Evolutionary conservation across 225 moss, liverwort and hornwort genomes (phyloP).

Genomic region (Polytrichum formosum): DNA sequence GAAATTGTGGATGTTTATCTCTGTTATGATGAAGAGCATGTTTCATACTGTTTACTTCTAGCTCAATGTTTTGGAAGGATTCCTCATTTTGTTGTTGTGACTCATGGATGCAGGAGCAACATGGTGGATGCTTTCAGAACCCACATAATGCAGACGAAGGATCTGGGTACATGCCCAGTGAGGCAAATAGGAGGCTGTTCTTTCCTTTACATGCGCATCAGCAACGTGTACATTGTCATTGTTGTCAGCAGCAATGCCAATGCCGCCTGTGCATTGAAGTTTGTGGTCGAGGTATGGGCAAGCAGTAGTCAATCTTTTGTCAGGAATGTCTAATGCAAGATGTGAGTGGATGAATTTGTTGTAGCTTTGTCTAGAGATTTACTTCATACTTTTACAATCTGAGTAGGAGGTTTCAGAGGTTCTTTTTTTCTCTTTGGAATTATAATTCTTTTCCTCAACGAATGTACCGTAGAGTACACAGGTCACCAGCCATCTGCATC

Average conservation of each 20-base stretch:
- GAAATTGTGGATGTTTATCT: too few species aligned
- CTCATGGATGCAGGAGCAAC: conserved; percentile 15
- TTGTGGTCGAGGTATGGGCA: conserved; percentile 17
- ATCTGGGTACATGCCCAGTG: conserved; percentile 24
- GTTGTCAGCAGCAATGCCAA: conserved; percentile 26
- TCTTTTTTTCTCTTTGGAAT: too few species aligned
- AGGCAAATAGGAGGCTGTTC: conserved; percentile 25
- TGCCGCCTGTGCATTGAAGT: conserved; percentile 24
- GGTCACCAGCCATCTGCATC: background rate
- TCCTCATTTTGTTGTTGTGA: conserved; percentile 2
- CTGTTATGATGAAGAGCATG: too few species aligned
- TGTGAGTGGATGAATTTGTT: background rate
- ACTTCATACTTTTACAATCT: background rate
- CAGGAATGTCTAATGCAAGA: background rate
- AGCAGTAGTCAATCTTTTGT: background rate
- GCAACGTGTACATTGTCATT: conserved; percentile 26
- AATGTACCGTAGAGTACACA: background rate
- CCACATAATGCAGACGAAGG: conserved; percentile 25
- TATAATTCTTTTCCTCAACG: background rate
- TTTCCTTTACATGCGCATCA: conserved; percentile 27
- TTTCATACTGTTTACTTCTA: too few species aligned
- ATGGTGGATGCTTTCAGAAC: conserved; percentile 25
- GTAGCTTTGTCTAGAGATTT: background rate
- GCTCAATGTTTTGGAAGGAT: background rate
- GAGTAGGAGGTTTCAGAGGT: too few species aligned